These are phyloP conservation scores for Suhomyces sp. DNA, from an alignment of 805 yeast genomes.

Conservation along the genomic window DNA sequence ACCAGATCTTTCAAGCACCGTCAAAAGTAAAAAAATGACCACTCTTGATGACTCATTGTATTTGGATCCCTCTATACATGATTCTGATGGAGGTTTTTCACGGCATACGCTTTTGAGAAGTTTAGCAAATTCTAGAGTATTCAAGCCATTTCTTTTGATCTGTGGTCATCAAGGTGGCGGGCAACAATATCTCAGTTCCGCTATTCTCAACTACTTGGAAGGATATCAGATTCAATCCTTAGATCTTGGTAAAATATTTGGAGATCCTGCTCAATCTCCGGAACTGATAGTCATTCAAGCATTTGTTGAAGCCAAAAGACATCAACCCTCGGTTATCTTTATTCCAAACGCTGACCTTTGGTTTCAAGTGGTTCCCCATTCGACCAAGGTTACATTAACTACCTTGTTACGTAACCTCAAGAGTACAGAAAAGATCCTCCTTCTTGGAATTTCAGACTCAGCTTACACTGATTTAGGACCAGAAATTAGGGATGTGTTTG, in stretches of 20 bases:
- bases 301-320: constrained; percentile 83
- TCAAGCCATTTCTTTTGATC: constrained; percentile 77
- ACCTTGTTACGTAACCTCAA: constrained; percentile 67
- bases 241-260: constrained; percentile 73
- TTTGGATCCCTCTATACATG: constrained; percentile 55
- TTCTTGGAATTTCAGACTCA: constrained; percentile 71
- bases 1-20: constrained; percentile 42
- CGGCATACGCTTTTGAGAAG: constrained; percentile 59
- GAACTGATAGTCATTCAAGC: constrained; percentile 83
- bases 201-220: constrained; percentile 77
- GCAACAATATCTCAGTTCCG: constrained; percentile 80
- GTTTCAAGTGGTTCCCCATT: constrained; percentile 62
- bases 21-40: constrained; percentile 46
- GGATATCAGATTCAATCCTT: constrained; percentile 86
- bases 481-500: constrained; percentile 58
- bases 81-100: constrained; percentile 63
- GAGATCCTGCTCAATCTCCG: constrained; percentile 77
- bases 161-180: constrained; percentile 80
- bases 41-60: constrained; percentile 69
- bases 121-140: constrained; percentile 61
- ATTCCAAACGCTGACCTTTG: constrained; percentile 83
- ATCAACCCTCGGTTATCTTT: constrained; percentile 81
- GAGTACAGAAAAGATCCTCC: constrained; percentile 69
- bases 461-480: constrained; percentile 38
- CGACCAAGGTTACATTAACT: constrained; percentile 70